These are phyloP conservation scores for Daldinia concentrica DNA, from an alignment of 495 filamentous ascomycete genomes.

Conservation along the genomic window DNA sequence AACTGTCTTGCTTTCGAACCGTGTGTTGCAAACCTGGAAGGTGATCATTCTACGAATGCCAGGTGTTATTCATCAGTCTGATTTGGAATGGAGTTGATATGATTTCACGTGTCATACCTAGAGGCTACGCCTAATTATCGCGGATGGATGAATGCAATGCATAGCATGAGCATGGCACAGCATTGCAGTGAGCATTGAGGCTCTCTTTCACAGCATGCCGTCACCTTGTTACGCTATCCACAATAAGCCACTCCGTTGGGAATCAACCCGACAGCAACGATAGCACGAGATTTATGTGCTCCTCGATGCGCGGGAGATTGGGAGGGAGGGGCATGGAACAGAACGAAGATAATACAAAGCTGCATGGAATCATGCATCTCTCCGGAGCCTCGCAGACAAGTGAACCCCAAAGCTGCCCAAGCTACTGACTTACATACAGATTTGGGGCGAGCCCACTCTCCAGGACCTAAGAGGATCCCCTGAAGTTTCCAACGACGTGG, in stretches of 20 bases:
- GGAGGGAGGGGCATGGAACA: constrained; percentile 13
- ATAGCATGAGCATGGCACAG: constrained; percentile 44
- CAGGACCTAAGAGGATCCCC: constrained; percentile 15
- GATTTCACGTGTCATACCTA: constrained; percentile 24
- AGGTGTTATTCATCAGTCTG: not conserved
- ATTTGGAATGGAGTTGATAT: constrained; percentile 8
- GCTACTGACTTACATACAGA: constrained; percentile 13
- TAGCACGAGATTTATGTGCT: constrained; percentile 48
- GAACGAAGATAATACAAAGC: constrained; percentile 34
- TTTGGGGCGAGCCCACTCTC: constrained; percentile 26
- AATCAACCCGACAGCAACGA: constrained; percentile 47
- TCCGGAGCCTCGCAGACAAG: constrained; percentile 42
- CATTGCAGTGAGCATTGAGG: constrained; percentile 49
- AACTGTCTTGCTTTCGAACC: constrained; percentile 24
- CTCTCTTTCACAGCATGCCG: constrained; percentile 48
- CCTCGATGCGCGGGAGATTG: constrained; percentile 14
- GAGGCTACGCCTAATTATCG: constrained; percentile 17
- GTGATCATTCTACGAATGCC: constrained; percentile 7
- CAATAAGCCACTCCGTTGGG: constrained; percentile 42
- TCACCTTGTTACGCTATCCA: constrained; percentile 46
- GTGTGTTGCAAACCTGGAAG: constrained; percentile 6
- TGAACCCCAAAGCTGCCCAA: constrained; percentile 29
- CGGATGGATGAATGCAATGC: constrained; percentile 44
- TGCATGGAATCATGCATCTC: constrained; percentile 48
- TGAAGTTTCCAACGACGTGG: constrained; percentile 44